phyloP scores from a whole-genome alignment of 441 rosid genomes.

The Francoa sonchifolia region DNA sequence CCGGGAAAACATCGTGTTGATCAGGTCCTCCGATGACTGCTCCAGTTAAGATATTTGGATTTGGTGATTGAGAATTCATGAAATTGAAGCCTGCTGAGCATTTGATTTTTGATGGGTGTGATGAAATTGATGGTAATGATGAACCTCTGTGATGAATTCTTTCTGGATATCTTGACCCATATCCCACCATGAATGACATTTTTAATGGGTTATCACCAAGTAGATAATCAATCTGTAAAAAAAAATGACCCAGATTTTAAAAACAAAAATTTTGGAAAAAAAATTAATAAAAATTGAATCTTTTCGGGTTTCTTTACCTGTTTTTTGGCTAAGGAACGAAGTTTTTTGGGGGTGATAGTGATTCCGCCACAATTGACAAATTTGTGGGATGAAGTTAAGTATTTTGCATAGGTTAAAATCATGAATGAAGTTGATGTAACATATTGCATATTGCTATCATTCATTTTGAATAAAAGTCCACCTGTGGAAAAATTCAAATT shows the following conservation, averaged over 20 bases:
- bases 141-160: constrained; percentile 67
- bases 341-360: constrained; percentile 35
- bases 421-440: constrained; percentile 66
- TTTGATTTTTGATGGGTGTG: constrained; percentile 46
- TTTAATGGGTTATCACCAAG: constrained; percentile 56
- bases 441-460: constrained; percentile 61
- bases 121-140: constrained; percentile 42
- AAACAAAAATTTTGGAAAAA: no score
- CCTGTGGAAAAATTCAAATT: constrained; percentile 20
- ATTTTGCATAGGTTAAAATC: constrained; percentile 58
- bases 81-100: constrained; percentile 43
- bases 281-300: no score
- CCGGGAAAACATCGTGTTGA: constrained; percentile 44
- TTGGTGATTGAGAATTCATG: constrained; percentile 46
- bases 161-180: constrained; percentile 46
- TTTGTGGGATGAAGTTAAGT: constrained; percentile 36
- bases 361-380: constrained; percentile 54
- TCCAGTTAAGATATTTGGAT: constrained; percentile 52
- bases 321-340: constrained; percentile 48
- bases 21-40: constrained; percentile 72
- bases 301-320: no score
- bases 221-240: constrained; percentile 53
- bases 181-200: constrained; percentile 75
- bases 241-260: no score
- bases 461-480: constrained; percentile 51